Percentiles rank a stretch among this genome's conserved stretches.
phyloP scores from a whole-genome alignment of 129 eudicot species.

The Ambrosia artemisiifolia region DNA sequence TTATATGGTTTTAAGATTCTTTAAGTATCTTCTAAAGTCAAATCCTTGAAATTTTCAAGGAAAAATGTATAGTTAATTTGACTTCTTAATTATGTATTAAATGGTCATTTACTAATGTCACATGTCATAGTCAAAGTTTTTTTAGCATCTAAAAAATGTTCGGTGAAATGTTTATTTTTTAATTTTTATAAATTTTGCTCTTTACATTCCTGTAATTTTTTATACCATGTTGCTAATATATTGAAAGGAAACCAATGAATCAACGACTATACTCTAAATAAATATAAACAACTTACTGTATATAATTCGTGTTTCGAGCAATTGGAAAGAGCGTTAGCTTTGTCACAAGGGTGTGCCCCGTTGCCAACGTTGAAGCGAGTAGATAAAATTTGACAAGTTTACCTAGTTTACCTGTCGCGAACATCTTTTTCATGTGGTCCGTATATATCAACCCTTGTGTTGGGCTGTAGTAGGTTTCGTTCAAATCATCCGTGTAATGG shows the following conservation, averaged over 20 bases:
- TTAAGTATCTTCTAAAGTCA: slow-evolving; percentile 20
- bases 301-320: too few relatives aligned
- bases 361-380: too few relatives aligned
- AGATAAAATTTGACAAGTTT: too few relatives aligned
- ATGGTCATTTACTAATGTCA: slow-evolving; percentile 27
- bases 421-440: too few relatives aligned
- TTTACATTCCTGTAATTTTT: background rate
- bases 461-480: too few relatives aligned
- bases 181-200: background rate
- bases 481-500: too few relatives aligned
- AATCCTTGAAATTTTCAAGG: slow-evolving; percentile 22
- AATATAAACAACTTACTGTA: background rate
- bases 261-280: background rate
- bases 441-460: too few relatives aligned
- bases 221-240: background rate
- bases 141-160: background rate
- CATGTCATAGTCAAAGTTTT: slow-evolving; percentile 18
- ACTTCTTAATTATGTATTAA: slow-evolving; percentile 16
- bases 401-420: too few relatives aligned
- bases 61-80: background rate
- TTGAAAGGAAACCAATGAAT: background rate
- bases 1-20: background rate
- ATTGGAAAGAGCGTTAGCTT: too few relatives aligned
- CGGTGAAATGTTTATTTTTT: background rate
- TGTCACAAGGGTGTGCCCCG: too few relatives aligned